Percentiles rank a stretch among this genome's conserved stretches.
Evolutionary conservation across 805 yeast species (phyloP).

Genomic region (Vanderwaltozyma polyspora): DNA sequence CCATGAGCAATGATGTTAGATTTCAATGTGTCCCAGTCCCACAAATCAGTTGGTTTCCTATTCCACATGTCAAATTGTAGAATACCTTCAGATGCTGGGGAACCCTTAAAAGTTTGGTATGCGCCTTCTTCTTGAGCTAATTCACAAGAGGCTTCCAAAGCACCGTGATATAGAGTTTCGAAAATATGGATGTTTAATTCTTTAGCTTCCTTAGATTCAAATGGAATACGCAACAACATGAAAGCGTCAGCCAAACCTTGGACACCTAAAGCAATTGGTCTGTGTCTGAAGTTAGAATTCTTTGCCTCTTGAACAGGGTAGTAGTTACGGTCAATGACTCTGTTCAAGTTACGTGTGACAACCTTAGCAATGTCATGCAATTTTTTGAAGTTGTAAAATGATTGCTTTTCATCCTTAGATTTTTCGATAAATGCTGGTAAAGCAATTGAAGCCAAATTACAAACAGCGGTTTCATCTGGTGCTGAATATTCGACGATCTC

Average conservation of each 20-base stretch:
- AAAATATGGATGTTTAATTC: conserved; percentile 72
- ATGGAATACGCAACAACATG: conserved; percentile 69
- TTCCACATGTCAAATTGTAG: conserved; percentile 87
- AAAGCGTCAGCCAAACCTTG: conserved; percentile 92
- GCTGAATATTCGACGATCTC: conserved; percentile 89
- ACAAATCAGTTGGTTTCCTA: conserved; percentile 61
- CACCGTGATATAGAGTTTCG: conserved; percentile 92
- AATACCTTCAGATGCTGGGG: conserved; percentile 80
- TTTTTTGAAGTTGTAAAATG: conserved; percentile 57
- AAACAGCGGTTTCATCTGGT: conserved; percentile 89
- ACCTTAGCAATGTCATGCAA: conserved; percentile 72
- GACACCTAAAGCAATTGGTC: conserved; percentile 97
- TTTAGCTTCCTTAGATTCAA: conserved; percentile 73
- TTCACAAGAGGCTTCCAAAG: conserved; percentile 79
- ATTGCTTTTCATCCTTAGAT: conserved; percentile 33
- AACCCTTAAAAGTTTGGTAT: conserved; percentile 66
- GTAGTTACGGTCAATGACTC: conserved; percentile 70
- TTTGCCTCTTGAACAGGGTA: conserved; percentile 78
- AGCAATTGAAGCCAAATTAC: conserved; percentile 87
- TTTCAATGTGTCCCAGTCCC: conserved; percentile 77
- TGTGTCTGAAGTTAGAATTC: conserved; percentile 63
- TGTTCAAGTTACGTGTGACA: conserved; percentile 66
- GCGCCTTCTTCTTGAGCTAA: conserved; percentile 59
- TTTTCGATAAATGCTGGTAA: conserved; percentile 63
- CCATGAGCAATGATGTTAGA: conserved; percentile 51